A percentile compares a stretch with the other conserved stretches of the same genome.
Evolutionary conservation across 2,329 filamentous ascomycete genomes (phyloP).

Genomic region (Stachybotrys chartarum): DNA sequence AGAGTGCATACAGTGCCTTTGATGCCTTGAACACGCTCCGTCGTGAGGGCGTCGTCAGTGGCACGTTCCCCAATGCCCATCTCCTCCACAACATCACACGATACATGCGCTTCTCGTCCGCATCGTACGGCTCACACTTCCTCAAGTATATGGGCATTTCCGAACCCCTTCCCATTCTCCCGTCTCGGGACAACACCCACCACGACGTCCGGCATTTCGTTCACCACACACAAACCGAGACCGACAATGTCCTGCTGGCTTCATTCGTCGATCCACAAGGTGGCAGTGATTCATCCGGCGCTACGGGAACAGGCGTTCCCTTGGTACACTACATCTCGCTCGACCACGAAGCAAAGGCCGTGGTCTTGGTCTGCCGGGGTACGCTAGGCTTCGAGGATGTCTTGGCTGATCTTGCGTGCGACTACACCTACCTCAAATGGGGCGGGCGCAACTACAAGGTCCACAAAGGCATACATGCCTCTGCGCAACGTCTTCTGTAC

Average conservation of each 20-base stretch:
- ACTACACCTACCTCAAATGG: constrained; percentile 61
- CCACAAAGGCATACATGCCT: constrained; percentile 69
- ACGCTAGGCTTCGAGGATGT: constrained; percentile 70
- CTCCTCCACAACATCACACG: constrained; percentile 55
- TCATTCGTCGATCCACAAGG: constrained; percentile 66
- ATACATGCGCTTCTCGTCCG: constrained; percentile 61
- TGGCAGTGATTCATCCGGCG: constrained; percentile 56
- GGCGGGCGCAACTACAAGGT: constrained; percentile 59
- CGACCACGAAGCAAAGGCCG: constrained; percentile 63
- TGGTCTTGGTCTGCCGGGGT: constrained; percentile 65
- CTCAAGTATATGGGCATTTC: constrained; percentile 56
- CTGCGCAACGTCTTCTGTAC: constrained; percentile 59
- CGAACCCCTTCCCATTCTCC: constrained; percentile 37
- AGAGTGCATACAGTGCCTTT: constrained; percentile 39
- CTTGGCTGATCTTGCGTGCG: constrained; percentile 66
- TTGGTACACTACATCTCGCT: constrained; percentile 68
- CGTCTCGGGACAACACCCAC: constrained; percentile 42
- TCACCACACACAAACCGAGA: constrained; percentile 51
- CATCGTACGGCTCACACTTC: constrained; percentile 58
- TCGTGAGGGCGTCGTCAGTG: constrained; percentile 46
- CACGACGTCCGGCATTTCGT: constrained; percentile 57
- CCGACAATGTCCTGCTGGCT: constrained; percentile 55
- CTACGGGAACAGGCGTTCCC: constrained; percentile 59
- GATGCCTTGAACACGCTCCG: constrained; percentile 42
- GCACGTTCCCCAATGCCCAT: constrained; percentile 52